Base-by-base conservation (phyloP, 176 grass and related monocot species). In the Areca catechu region DNA sequence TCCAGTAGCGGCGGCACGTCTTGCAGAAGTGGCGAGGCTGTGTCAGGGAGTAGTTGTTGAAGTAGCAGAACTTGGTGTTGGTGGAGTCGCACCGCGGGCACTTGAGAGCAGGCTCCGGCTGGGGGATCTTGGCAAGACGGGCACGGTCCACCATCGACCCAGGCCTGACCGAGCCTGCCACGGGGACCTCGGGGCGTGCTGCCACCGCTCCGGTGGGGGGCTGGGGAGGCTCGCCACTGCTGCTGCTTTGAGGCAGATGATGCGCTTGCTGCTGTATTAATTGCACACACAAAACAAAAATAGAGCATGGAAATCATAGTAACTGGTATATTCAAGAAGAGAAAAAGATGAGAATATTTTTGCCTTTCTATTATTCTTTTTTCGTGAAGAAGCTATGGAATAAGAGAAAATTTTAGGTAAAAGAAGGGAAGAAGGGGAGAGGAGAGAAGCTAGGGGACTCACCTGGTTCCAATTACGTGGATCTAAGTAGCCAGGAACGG, bases 281-380 rank as follows among this genome's bases (percentile, higher is more conserved):
- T 19, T 34, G 18, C 3, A 69, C 34, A 82, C 72, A 62, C 53
- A 67, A 77, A 77, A 66, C 70, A 63, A 68, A 22, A 67, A 37
- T 15, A 71, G 3, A 28, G n/a, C 7, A n/a, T 63, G 20, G 77
- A 73, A 81, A 81, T 77, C 78, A 58, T 55, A 48, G 12, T 5
- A 49, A 58, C 30, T 37, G 68, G 88, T 70, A 93, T 94, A 88
- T 88, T 76, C 15, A 19, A 25, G 15, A 22, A 51, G 23, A 17
- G 21, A 20, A 24, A 20, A 58, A 18, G 14, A 15, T 9, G 19
- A 23, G 18, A 43, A 70, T 86, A 61, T 74, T 73, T 53, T 58
- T 50, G 43, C 48, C 57, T 24, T 80, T 71, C 51, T 71, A 37
- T 65, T 56, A 24, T 37, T 19, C 6, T 24, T 72, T 49, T 50